Evolutionary conservation across 1,284 basidiomycete genomes (phyloP).

Genomic region (Tausonia pullulans): DNA sequence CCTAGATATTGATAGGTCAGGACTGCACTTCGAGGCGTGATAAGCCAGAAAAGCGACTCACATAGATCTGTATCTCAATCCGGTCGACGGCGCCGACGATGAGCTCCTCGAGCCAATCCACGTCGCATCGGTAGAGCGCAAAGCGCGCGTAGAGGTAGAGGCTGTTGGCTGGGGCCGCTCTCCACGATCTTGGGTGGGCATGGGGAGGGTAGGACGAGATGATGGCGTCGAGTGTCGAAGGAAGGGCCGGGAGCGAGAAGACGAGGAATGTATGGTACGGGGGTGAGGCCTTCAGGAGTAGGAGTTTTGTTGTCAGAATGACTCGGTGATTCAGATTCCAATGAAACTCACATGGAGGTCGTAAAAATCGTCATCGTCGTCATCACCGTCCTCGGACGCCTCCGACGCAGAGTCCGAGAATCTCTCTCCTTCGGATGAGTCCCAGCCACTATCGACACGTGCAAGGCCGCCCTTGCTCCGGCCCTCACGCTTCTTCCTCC

Average conservation of each 20-base stretch:
- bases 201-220: constrained; percentile 55
- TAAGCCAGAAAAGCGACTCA: constrained; percentile 39
- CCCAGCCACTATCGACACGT: too few relatives aligned
- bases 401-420: constrained; percentile 47
- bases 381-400: constrained; percentile 19
- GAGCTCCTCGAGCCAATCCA: constrained; percentile 81
- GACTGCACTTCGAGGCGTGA: neutral
- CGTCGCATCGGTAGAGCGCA: constrained; percentile 71
- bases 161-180: constrained; percentile 68
- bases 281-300: constrained; percentile 35
- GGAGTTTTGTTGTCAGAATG: constrained; percentile 17
- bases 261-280: constrained; percentile 71
- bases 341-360: constrained; percentile 1
- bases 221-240: constrained; percentile 65
- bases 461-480: constrained; percentile 40
- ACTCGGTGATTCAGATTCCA: constrained; percentile 8
- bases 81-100: constrained; percentile 79
- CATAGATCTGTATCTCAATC: constrained; percentile 85
- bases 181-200: constrained; percentile 41
- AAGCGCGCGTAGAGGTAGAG: constrained; percentile 78
- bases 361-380: constrained; percentile 16
- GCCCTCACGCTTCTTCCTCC: constrained; percentile 46
- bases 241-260: constrained; percentile 66
- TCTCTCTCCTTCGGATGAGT: constrained; percentile 32
- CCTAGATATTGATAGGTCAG: constrained; percentile 38